phyloP scores from a whole-genome alignment of 73 alveolate species.

The Strombidium stylifer region DNA sequence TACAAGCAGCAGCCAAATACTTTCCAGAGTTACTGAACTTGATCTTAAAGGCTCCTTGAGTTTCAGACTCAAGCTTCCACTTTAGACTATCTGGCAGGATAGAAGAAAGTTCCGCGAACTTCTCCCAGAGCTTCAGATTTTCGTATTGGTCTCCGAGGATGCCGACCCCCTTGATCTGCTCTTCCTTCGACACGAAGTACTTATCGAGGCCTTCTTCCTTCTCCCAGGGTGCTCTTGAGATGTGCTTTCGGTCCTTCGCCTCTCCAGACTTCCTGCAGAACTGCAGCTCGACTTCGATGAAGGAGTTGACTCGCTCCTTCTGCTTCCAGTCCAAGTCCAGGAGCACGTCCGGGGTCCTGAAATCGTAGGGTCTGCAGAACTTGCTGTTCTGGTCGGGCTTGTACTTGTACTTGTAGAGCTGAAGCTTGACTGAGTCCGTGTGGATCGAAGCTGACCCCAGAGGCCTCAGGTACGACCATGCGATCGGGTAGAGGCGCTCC shows the following conservation, averaged over 20 bases:
- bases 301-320: conserved; percentile 55
- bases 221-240: conserved; percentile 61
- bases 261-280: conserved; percentile 2
- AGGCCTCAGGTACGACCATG: conserved; percentile 97
- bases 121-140: conserved; percentile 77
- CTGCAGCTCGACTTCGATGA: conserved; percentile 47
- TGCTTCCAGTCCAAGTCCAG: conserved; percentile 74
- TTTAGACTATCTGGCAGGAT: conserved; percentile 80
- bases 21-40: conserved; percentile 89
- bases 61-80: conserved; percentile 88
- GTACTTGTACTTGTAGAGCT: conserved; percentile 87
- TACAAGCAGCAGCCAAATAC: conserved; percentile 94
- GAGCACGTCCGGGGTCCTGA: conserved; percentile 78
- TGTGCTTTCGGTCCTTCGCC: background rate
- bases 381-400: conserved; percentile 16
- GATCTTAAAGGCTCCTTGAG: conserved; percentile 90
- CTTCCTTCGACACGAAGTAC: background rate
- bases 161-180: background rate
- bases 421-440: conserved; percentile 77
- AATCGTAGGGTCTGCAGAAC: conserved; percentile 19
- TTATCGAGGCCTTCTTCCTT: conserved; percentile 40
- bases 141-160: no score
- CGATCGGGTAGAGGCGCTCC: conserved; percentile 87
- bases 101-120: conserved; percentile 80
- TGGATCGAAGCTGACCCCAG: conserved; percentile 88